These are phyloP conservation scores for Neckera pumila DNA, from an alignment of 225 moss, liverwort and hornwort genomes.

Conservation along the genomic window DNA sequence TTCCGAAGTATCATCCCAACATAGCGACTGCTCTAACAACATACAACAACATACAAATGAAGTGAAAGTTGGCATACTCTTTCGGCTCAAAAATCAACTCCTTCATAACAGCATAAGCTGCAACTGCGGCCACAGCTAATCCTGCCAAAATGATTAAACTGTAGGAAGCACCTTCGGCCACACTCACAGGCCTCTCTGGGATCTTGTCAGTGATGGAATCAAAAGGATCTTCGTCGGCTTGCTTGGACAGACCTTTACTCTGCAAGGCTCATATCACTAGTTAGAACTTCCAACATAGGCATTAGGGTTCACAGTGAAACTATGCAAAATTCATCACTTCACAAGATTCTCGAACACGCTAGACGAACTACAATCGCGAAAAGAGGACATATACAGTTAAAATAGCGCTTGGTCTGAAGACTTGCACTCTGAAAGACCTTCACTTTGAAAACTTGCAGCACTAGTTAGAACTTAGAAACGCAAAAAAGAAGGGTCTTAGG, in stretches of 20 bases:
- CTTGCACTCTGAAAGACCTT: too few species aligned
- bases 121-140: conserved; percentile 77
- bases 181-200: conserved; percentile 84
- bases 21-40: not conserved
- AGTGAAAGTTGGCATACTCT: conserved; percentile 41
- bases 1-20: not conserved
- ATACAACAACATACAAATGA: not conserved
- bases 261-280: not conserved
- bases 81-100: conserved; percentile 87
- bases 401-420: not conserved
- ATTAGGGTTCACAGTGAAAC: not conserved
- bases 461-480: not conserved
- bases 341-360: not conserved
- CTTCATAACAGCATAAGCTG: conserved; percentile 91
- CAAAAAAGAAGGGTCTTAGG: not conserved
- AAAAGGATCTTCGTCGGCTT: conserved; percentile 77
- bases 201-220: conserved; percentile 95
- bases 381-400: not conserved
- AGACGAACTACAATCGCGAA: not conserved
- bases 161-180: conserved; percentile 95
- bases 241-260: conserved; percentile 33
- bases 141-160: conserved; percentile 78
- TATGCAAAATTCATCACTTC: not conserved
- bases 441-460: not conserved
- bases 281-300: not conserved